phyloP scores from a whole-genome alignment of 306 rosid species.

The Glycine latifolia region DNA sequence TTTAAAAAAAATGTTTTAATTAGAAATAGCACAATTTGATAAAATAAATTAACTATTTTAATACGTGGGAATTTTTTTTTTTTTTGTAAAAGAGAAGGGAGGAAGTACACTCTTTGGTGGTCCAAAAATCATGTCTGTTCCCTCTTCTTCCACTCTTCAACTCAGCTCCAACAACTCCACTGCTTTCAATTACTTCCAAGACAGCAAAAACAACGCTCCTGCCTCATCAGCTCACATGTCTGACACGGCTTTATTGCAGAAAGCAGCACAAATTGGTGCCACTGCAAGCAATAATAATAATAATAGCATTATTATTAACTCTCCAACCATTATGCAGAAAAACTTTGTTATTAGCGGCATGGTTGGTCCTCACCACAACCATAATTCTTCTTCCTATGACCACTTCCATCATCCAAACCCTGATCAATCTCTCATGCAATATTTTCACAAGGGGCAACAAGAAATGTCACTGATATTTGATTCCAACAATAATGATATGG shows the following conservation, averaged over 20 bases:
- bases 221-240: constrained; percentile 59
- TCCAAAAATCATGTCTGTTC: constrained; percentile 33
- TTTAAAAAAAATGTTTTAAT: too few species aligned
- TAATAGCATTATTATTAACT: constrained; percentile 22
- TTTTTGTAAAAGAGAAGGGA: too few species aligned
- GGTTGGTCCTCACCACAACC: constrained; percentile 35
- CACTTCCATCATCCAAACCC: constrained; percentile 42
- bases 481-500: constrained; percentile 45
- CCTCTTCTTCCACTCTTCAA: constrained; percentile 60
- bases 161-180: constrained; percentile 62
- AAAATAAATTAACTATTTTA: too few species aligned
- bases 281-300: constrained; percentile 54
- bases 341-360: constrained; percentile 49
- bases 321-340: constrained; percentile 65
- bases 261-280: constrained; percentile 81
- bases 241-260: constrained; percentile 76
- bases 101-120: constrained; percentile 46
- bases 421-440: constrained; percentile 23
- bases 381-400: constrained; percentile 30
- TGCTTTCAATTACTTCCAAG: constrained; percentile 52
- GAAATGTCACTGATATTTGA: constrained; percentile 41
- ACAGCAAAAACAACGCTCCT: not conserved
- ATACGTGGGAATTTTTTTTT: too few species aligned
- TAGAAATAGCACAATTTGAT: too few species aligned
- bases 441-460: not conserved